Conservation (phyloP, 805 yeast genomes). For the Vanderwaltozyma tropicalis region DNA sequence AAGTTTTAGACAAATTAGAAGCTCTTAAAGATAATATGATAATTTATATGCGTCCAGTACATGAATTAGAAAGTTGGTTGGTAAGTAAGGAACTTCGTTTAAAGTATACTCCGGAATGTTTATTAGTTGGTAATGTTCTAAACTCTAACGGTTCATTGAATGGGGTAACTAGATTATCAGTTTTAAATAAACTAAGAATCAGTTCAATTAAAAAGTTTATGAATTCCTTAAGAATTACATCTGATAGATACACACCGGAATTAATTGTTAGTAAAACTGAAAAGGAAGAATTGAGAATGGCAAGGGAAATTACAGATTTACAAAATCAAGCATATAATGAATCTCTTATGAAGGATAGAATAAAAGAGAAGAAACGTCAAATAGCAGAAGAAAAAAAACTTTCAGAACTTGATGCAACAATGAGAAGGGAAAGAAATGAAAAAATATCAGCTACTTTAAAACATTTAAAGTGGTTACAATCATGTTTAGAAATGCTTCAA, state of each 20-base stretch:
- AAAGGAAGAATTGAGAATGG: constrained; percentile 44
- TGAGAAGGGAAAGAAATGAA: constrained; percentile 6
- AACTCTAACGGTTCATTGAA: constrained; percentile 32
- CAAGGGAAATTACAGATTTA: constrained; percentile 48
- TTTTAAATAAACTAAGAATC: constrained; percentile 23
- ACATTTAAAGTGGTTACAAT: constrained; percentile 17
- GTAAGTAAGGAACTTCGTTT: constrained; percentile 48
- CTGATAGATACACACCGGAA: constrained; percentile 53
- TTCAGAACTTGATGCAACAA: constrained; percentile 3
- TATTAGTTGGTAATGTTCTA: constrained; percentile 44
- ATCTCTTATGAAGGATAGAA: constrained; percentile 46
- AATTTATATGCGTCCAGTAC: constrained; percentile 55
- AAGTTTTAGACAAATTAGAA: constrained; percentile 32
- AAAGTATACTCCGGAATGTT: constrained; percentile 45
- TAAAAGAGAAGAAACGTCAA: constrained; percentile 39
- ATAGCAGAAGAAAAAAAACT: constrained; percentile 10
- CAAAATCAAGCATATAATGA: constrained; percentile 61
- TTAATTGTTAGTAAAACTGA: constrained; percentile 49
- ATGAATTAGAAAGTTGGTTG: constrained; percentile 55
- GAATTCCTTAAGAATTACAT: constrained; percentile 31
- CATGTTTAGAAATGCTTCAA: constrained; percentile 7
- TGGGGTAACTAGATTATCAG: constrained; percentile 28
- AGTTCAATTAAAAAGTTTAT: constrained; percentile 27
- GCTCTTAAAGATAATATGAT: constrained; percentile 34
- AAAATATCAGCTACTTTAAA: constrained; percentile 12